phyloP scores from a whole-genome alignment of 768 basidiomycete species.

The Udeniomyces megalosporus region DNA sequence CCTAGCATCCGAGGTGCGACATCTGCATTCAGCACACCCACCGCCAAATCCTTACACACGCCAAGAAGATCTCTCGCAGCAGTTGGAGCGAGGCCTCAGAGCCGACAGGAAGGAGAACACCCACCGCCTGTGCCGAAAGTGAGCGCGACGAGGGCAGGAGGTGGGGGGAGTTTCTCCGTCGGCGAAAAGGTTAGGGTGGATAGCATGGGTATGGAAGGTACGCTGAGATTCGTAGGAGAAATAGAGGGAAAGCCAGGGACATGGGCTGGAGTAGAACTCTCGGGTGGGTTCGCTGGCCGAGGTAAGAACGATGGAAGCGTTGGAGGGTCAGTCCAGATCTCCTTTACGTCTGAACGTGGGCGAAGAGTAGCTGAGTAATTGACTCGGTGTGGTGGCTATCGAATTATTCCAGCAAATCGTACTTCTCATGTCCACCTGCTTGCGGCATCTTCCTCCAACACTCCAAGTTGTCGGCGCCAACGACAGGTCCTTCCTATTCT shows the following conservation, averaged over 20 bases:
- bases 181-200: conserved; percentile 78
- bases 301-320: conserved; percentile 93
- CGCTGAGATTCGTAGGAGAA: conserved; percentile 58
- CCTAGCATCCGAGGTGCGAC: not conserved
- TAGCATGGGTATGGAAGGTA: conserved; percentile 70
- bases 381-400: too few relatives aligned
- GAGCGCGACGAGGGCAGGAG: not conserved
- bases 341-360: too few relatives aligned
- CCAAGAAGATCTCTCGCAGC: not conserved
- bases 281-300: conserved; percentile 67
- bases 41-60: not conserved
- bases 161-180: conserved; percentile 31
- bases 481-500: conserved; percentile 40
- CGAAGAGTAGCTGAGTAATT: too few relatives aligned
- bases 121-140: not conserved
- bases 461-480: conserved; percentile 62
- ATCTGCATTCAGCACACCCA: not conserved
- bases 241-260: conserved; percentile 77
- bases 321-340: conserved; percentile 61
- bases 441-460: conserved; percentile 85
- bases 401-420: conserved; percentile 54
- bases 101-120: not conserved
- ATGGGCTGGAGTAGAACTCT: conserved; percentile 87
- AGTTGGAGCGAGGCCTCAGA: not conserved
- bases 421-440: conserved; percentile 67